phyloP scores from a whole-genome alignment of 805 yeast genomes.

The Wickerhamomyces hampshirensis region DNA sequence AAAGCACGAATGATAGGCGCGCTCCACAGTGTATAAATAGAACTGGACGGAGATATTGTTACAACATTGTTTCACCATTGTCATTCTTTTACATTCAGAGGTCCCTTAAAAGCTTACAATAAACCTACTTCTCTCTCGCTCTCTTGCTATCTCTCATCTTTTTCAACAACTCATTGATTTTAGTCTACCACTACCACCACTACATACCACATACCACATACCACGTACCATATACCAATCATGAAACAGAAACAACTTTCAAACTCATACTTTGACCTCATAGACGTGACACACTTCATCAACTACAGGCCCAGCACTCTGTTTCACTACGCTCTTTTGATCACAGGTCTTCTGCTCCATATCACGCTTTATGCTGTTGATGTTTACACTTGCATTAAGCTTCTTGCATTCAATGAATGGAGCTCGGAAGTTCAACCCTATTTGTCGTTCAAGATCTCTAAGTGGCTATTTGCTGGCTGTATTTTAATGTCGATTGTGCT shows the following conservation, averaged over 20 bases:
- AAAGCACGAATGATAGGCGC: no score
- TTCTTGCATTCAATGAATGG: slow-evolving; percentile 72
- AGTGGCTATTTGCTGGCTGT: slow-evolving; percentile 78
- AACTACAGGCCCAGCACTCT: slow-evolving; percentile 41
- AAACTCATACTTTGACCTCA: slow-evolving; percentile 41
- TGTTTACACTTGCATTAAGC: slow-evolving; percentile 70
- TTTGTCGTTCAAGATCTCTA: slow-evolving; percentile 45
- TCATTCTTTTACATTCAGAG: neutral
- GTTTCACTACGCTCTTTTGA: slow-evolving; percentile 35
- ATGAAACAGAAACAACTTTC: slow-evolving; percentile 22
- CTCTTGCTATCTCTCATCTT: neutral
- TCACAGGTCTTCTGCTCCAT: slow-evolving; percentile 37
- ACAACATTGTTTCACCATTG: neutral
- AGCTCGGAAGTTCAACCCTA: slow-evolving; percentile 46
- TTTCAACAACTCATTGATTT: neutral
- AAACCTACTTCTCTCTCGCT: neutral
- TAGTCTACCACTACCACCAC: neutral
- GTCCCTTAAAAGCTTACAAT: no score
- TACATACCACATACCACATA: neutral
- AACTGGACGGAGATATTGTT: neutral
- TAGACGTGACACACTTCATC: slow-evolving; percentile 42
- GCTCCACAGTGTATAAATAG: no score
- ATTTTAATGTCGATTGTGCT: slow-evolving; percentile 65
- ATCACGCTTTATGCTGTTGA: slow-evolving; percentile 60
- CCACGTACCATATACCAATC: neutral